Evolutionary conservation across 768 basidiomycete species (phyloP).

Genomic region (Amanita exitialis): DNA sequence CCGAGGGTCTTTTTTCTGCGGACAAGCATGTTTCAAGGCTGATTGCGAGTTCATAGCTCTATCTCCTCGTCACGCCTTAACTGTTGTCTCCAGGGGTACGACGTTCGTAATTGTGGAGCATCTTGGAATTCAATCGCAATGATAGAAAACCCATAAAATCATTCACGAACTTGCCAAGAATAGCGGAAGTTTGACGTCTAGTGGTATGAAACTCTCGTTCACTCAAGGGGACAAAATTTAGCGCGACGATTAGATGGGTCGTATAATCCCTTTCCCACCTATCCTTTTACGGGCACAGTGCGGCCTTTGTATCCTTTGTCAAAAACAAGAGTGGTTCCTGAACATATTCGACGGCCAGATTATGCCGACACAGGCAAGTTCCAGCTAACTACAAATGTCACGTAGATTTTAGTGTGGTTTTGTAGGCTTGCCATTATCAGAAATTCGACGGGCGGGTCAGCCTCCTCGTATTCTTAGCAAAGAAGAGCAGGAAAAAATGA

Average conservation of each 20-base stretch:
- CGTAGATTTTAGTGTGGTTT: background rate
- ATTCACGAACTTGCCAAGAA: conserved; percentile 55
- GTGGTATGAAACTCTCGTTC: background rate
- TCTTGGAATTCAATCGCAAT: background rate
- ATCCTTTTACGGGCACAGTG: conserved; percentile 68
- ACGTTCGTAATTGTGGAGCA: background rate
- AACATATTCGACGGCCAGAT: conserved; percentile 80
- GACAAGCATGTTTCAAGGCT: conserved; percentile 93
- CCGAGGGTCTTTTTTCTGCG: conserved; percentile 82
- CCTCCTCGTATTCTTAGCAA: conserved; percentile 53
- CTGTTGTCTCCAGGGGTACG: conserved; percentile 24
- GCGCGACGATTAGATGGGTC: conserved; percentile 43
- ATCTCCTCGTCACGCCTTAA: conserved; percentile 7
- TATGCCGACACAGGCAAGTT: conserved; percentile 53
- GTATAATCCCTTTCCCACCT: conserved; percentile 73
- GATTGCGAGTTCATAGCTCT: conserved; percentile 54
- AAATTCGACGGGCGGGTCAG: conserved; percentile 47
- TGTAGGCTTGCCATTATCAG: conserved; percentile 53
- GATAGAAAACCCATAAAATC: conserved; percentile 74
- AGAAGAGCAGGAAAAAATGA: conserved; percentile 87
- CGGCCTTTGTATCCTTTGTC: conserved; percentile 87
- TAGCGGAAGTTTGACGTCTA: conserved; percentile 10
- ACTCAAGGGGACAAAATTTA: background rate
- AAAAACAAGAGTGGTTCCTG: conserved; percentile 64
- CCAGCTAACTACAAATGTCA: background rate